phyloP scores from a whole-genome alignment of 2,329 filamentous ascomycete species.

The Neoascochyta sp. region DNA sequence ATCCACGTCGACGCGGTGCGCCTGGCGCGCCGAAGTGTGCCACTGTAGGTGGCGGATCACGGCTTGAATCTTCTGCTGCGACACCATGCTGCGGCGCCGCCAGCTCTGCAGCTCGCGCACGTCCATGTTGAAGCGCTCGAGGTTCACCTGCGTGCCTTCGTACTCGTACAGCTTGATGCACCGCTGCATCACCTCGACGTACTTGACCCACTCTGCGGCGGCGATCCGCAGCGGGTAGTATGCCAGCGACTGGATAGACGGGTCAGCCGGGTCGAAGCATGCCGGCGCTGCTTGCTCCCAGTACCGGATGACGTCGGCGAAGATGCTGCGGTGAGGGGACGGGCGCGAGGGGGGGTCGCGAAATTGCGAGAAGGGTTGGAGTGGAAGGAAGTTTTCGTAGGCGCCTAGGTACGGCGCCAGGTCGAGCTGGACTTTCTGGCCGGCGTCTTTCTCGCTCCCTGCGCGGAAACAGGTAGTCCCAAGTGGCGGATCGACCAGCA shows the following conservation, averaged over 20 bases:
- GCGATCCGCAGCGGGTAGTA: constrained; percentile 20
- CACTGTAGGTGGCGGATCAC: constrained; percentile 7
- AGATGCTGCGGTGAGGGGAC: constrained; percentile 4
- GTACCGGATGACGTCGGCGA: constrained; percentile 13
- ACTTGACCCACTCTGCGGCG: constrained; percentile 23
- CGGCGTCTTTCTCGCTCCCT: neutral
- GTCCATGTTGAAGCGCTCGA: constrained; percentile 16
- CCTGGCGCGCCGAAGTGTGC: neutral
- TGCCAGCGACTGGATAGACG: too few species aligned
- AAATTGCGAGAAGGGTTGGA: constrained; percentile 2
- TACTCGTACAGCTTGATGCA: constrained; percentile 22
- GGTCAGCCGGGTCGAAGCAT: too few species aligned
- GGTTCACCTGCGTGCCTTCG: constrained; percentile 7
- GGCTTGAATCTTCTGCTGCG: constrained; percentile 10
- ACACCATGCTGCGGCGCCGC: constrained; percentile 18
- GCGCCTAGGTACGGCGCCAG: constrained; percentile 5
- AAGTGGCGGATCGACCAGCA: constrained; percentile 14
- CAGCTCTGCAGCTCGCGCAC: constrained; percentile 20
- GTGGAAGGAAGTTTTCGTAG: constrained; percentile 14
- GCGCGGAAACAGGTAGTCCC: constrained; percentile 1
- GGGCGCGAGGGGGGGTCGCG: neutral
- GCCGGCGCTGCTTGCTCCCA: constrained; percentile 6
- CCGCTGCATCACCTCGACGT: constrained; percentile 19
- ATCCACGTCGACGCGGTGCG: neutral
- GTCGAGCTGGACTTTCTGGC: neutral